phyloP scores from a whole-genome alignment of 202 grass and related monocot species.

The Elaeis oleifera region DNA sequence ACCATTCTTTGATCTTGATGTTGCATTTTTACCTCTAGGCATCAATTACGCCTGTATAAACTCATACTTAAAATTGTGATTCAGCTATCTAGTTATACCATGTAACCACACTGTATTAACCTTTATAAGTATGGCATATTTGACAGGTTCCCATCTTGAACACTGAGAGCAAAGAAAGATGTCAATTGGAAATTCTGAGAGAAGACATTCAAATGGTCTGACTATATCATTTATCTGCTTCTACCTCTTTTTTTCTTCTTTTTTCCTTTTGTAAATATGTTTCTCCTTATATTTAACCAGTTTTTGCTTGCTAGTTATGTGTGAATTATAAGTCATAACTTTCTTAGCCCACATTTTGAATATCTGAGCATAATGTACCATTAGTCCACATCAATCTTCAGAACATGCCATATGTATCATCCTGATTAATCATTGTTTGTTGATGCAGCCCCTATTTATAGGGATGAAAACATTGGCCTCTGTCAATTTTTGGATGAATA shows the following conservation, averaged over 20 bases:
- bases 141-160: conserved; percentile 70
- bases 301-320: conserved; percentile 8
- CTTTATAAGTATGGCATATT: conserved; percentile 8
- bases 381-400: too few species aligned
- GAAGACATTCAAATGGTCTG: conserved; percentile 69
- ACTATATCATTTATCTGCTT: not conserved
- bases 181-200: conserved; percentile 43
- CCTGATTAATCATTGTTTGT: conserved; percentile 13
- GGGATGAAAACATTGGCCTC: conserved; percentile 51
- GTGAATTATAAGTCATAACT: too few species aligned
- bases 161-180: conserved; percentile 47
- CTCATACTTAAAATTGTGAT: not conserved
- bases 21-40: too few species aligned
- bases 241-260: conserved; percentile 1
- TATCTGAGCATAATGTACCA: too few species aligned
- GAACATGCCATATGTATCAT: not conserved
- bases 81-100: not conserved
- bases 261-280: conserved; percentile 16
- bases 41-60: too few species aligned
- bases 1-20: too few species aligned
- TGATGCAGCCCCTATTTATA: conserved; percentile 65
- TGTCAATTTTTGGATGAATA: conserved; percentile 98
- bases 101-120: conserved; percentile 2
- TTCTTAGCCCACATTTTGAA: too few species aligned
- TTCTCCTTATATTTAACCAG: conserved; percentile 17